Percentiles rank a stretch among this genome's conserved stretches.
Evolutionary conservation across 163 green algal species (phyloP).

Genomic region (Scenedesmus sp.): DNA sequence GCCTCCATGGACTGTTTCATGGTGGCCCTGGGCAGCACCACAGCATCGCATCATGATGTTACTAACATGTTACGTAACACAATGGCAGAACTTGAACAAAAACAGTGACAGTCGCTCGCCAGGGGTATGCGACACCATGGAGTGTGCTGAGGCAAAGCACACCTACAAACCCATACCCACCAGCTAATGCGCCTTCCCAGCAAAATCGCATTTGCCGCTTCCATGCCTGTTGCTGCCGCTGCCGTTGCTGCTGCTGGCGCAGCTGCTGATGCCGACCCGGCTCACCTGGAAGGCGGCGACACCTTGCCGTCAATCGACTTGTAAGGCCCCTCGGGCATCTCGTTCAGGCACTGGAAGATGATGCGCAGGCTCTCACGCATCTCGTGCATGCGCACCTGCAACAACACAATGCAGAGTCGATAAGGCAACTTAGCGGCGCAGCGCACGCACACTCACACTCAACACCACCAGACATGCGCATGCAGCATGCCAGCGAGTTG

Average conservation of each 20-base stretch:
- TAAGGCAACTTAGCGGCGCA: too few relatives aligned
- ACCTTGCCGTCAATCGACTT: conserved; percentile 76
- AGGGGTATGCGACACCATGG: too few relatives aligned
- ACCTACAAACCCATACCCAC: too few relatives aligned
- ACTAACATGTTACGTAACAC: not conserved
- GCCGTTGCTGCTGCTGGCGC: conserved; percentile 27
- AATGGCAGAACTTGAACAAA: not conserved
- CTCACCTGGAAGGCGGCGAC: conserved; percentile 3
- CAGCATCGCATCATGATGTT: not conserved
- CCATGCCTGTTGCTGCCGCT: too few relatives aligned
- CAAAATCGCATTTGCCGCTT: too few relatives aligned
- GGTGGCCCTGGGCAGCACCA: conserved; percentile 42
- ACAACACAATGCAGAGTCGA: too few relatives aligned
- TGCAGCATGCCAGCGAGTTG: too few relatives aligned
- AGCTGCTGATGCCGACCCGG: not conserved
- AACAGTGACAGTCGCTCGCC: too few relatives aligned
- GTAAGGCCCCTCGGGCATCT: conserved; percentile 84
- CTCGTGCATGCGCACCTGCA: conserved; percentile 72
- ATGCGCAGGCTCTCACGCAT: conserved; percentile 89
- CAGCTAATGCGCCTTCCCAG: too few relatives aligned
- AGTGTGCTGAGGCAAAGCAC: too few relatives aligned
- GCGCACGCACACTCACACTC: too few relatives aligned
- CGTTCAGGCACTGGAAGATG: conserved; percentile 87
- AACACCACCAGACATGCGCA: too few relatives aligned
- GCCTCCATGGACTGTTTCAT: conserved; percentile 92